Conservation (phyloP, 2,329 filamentous ascomycete genomes). For the Hypoxylon rubiginosum region DNA sequence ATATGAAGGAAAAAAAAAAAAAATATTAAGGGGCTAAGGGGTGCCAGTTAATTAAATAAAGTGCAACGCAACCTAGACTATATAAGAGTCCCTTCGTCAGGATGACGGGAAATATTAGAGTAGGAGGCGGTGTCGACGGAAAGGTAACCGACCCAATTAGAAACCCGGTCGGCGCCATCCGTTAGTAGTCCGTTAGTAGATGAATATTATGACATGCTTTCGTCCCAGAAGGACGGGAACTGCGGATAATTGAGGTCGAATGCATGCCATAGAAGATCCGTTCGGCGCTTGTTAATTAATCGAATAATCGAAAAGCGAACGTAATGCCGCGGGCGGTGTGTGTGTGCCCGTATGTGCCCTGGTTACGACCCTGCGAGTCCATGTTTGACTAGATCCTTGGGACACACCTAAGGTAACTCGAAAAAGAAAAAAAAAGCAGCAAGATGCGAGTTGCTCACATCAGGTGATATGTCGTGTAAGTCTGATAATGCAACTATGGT, state of each 20-base stretch:
- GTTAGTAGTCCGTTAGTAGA: constrained; percentile 20
- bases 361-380: constrained; percentile 30
- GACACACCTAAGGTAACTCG: constrained; percentile 1
- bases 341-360: constrained; percentile 2
- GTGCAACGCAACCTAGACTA: constrained; percentile 15
- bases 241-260: constrained; percentile 42
- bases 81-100: constrained; percentile 1
- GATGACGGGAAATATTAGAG: constrained; percentile 11
- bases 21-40: constrained; percentile 11
- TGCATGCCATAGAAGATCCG: constrained; percentile 41
- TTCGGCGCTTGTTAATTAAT: constrained; percentile 34
- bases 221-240: constrained; percentile 42
- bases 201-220: constrained; percentile 39
- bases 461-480: constrained; percentile 44
- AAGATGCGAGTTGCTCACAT: constrained; percentile 41
- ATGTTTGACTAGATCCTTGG: constrained; percentile 37
- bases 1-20: constrained; percentile 4
- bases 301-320: constrained; percentile 16
- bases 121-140: constrained; percentile 42
- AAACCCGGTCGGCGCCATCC: constrained; percentile 27
- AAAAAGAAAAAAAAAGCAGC: constrained; percentile 24
- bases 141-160: constrained; percentile 42
- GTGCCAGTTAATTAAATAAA: constrained; percentile 20
- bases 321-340: constrained; percentile 40
- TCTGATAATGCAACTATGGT: constrained; percentile 42